These are phyloP conservation scores for Globisporangium yorkense DNA, from an alignment of 352 stramenopile genomes.

Conservation along the genomic window DNA sequence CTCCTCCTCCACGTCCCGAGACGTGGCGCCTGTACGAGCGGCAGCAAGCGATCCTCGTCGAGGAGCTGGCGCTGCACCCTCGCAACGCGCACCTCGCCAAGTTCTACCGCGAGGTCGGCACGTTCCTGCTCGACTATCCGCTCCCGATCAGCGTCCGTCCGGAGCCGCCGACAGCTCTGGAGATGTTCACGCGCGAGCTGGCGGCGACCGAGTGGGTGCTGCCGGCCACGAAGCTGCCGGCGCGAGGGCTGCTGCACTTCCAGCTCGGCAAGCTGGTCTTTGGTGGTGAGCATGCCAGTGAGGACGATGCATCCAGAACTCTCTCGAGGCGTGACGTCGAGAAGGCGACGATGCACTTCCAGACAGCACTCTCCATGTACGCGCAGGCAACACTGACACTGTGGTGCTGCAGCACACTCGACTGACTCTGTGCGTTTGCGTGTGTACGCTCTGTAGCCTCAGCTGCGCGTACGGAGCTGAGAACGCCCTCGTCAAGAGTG, in stretches of 20 bases:
- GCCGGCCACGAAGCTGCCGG: slow-evolving; percentile 26
- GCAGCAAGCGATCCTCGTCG: slow-evolving; percentile 17
- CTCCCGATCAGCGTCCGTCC: slow-evolving; percentile 2
- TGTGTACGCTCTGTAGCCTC: neutral
- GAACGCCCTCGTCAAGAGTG: slow-evolving; percentile 4
- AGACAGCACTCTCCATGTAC: slow-evolving; percentile 31
- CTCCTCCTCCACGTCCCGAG: neutral
- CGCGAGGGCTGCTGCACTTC: slow-evolving; percentile 34
- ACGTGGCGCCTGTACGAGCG: slow-evolving; percentile 25
- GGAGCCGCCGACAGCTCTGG: slow-evolving; percentile 7
- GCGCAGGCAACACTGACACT: neutral
- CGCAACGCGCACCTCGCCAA: slow-evolving; percentile 24
- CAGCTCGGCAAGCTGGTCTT: slow-evolving; percentile 37
- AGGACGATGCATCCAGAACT: too few relatives aligned
- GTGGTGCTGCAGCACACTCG: neutral
- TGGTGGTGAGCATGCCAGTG: slow-evolving; percentile 2
- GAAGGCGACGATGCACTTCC: slow-evolving; percentile 22
- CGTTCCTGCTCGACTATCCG: slow-evolving; percentile 23
- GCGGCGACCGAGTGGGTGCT: slow-evolving; percentile 36
- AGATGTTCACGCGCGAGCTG: slow-evolving; percentile 25
- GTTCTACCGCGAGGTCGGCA: slow-evolving; percentile 29
- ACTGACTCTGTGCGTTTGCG: neutral
- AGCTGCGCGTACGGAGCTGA: slow-evolving; percentile 7
- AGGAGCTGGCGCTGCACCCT: slow-evolving; percentile 22
- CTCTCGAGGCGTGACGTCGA: slow-evolving; percentile 2